Evolutionary conservation across 2,329 filamentous ascomycete genomes (phyloP).

Genomic region (Lecanicillium sp.): DNA sequence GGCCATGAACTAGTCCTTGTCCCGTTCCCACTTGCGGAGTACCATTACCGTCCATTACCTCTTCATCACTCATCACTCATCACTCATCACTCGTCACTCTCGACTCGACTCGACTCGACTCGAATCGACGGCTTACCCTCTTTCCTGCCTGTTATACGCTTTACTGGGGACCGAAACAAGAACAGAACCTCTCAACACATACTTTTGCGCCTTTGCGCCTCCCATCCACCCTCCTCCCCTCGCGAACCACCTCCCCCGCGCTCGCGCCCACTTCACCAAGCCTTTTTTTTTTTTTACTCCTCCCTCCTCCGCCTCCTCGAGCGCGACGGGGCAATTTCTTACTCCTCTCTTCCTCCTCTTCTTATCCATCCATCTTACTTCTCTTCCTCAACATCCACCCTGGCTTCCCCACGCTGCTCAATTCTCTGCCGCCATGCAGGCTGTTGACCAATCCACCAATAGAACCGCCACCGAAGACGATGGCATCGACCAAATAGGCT

Average conservation of each 20-base stretch:
- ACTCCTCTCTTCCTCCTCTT: neutral
- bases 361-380: constrained; percentile 12
- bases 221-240: constrained; percentile 11
- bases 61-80: neutral
- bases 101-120: neutral
- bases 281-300: neutral
- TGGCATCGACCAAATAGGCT: constrained; percentile 69
- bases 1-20: constrained; percentile 7
- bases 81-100: neutral
- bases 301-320: constrained; percentile 6
- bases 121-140: too few species aligned
- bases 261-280: constrained; percentile 7
- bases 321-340: neutral
- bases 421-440: constrained; percentile 30
- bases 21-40: neutral
- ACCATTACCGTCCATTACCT: too few species aligned
- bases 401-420: neutral
- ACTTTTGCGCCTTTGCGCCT: too few species aligned
- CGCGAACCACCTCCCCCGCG: constrained; percentile 12
- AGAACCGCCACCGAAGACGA: constrained; percentile 63
- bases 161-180: too few species aligned
- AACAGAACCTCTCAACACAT: constrained; percentile 12
- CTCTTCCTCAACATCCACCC: constrained; percentile 13
- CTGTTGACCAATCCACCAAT: constrained; percentile 46
- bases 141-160: too few species aligned